A percentile compares a stretch with the other conserved stretches of the same genome.
phyloP scores from a whole-genome alignment of 2,329 filamentous ascomycete genomes.

The Didymella segeticola region DNA sequence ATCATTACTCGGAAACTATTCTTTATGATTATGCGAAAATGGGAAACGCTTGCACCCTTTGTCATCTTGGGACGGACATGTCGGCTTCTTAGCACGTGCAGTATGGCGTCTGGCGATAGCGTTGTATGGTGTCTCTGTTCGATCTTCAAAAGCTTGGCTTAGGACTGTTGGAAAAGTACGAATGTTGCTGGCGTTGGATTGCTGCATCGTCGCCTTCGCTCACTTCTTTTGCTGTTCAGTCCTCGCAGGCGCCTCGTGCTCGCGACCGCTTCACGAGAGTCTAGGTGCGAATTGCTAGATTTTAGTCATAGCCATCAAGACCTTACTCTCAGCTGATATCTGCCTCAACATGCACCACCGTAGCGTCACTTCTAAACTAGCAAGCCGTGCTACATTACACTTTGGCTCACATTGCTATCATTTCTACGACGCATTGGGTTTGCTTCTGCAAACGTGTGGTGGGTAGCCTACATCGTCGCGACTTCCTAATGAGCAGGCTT shows the following conservation, averaged over 20 bases:
- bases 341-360: background rate
- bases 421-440: background rate
- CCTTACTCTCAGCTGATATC: background rate
- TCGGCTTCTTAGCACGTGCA: conserved; percentile 37
- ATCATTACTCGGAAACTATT: conserved; percentile 20
- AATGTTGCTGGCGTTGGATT: conserved; percentile 2
- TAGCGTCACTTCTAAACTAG: background rate
- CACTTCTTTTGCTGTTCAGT: background rate
- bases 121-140: conserved; percentile 19
- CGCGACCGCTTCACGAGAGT: background rate
- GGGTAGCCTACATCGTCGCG: background rate
- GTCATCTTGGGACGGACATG: conserved; percentile 17
- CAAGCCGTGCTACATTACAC: background rate
- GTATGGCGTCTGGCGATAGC: conserved; percentile 42
- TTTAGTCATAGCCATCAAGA: background rate
- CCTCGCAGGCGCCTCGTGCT: background rate
- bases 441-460: background rate
- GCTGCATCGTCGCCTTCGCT: background rate
- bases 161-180: conserved; percentile 12
- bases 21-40: conserved; percentile 16
- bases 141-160: conserved; percentile 13
- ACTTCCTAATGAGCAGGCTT: background rate
- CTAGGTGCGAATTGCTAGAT: background rate
- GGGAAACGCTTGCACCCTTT: conserved; percentile 14
- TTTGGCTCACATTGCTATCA: background rate